These are phyloP conservation scores for Westerdykella ornata DNA, from an alignment of 2,329 filamentous ascomycete species.

Conservation along the genomic window DNA sequence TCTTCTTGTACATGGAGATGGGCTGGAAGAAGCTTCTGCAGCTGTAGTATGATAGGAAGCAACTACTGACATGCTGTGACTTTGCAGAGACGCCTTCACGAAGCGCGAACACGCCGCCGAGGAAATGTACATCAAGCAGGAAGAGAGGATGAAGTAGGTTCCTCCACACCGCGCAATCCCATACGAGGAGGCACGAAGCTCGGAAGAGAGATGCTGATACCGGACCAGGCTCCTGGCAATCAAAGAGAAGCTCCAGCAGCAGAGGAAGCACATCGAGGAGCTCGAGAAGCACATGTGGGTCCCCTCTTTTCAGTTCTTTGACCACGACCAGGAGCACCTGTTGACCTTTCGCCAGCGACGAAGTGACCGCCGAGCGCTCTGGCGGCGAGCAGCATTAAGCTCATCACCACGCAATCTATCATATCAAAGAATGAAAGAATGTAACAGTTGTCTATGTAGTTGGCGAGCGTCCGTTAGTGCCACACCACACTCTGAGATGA, in stretches of 20 bases:
- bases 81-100: constrained; percentile 76
- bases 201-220: constrained; percentile 10
- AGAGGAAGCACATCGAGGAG: constrained; percentile 76
- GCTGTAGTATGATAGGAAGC: no score
- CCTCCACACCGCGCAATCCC: background rate
- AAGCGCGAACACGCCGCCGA: constrained; percentile 84
- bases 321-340: background rate
- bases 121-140: constrained; percentile 74
- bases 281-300: constrained; percentile 81
- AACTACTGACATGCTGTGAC: constrained; percentile 6
- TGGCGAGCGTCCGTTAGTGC: no score
- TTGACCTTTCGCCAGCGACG: background rate
- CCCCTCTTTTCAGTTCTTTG: constrained; percentile 1
- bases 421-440: no score
- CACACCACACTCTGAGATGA: no score
- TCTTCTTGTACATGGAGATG: background rate
- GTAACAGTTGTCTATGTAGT: no score
- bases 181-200: background rate
- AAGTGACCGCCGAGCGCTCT: background rate
- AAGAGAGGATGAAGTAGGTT: constrained; percentile 75
- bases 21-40: background rate
- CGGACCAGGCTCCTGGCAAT: constrained; percentile 59
- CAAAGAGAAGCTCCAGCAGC: constrained; percentile 61
- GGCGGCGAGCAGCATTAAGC: background rate
- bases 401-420: background rate